Base-by-base conservation (phyloP, 163 green algal species). In the Scenedesmus sp. region DNA sequence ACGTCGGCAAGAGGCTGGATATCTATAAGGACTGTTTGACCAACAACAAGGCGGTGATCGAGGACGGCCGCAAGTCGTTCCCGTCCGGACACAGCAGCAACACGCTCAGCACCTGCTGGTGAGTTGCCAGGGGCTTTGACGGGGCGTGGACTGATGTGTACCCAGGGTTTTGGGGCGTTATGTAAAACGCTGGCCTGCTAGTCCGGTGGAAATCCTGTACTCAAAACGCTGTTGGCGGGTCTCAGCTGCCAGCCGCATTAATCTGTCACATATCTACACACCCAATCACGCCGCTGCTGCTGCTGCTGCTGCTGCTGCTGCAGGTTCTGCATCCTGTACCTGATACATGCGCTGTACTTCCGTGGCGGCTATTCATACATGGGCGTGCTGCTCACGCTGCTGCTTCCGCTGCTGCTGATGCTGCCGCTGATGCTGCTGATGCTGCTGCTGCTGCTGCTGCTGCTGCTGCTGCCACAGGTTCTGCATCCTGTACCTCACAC, bases 81-180 rank as follows among this genome's bases (percentile, higher is more conserved):
- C 88, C 88, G 2, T 88, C 79, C 54, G 88, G 88, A 0, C 88
- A 92, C 88, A 88, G 81, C 81, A 77, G 46, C 56, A 92, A 92
- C 88, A 84, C 81, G 0, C 15, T 92, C 20, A 92, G 88, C 79
- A 34, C 84, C 5, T 88, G 76, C 64, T 92, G 88, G 88, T 91
- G 79, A 77, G 87, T 12, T 3, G 2, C 46, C 9, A 46, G 34
- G 34, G 34, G 34, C 34, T 46, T 46, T 46, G 34, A 46, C 34
- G 34, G 34, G 34, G 34, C 34, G 0, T 46, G 34, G 34, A 46
- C 34, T 46, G 46, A 10, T 26, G 76, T 64, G 84, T 55, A 74
- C 55, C 6, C 59, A 8, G 59, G 2, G 59, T 15, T 64, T 70
- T 70, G 8, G 10, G 16, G 62, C 23, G 34, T 46, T 46, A 46